These are phyloP conservation scores for Trifolium subterraneum DNA, from an alignment of 306 rosid genomes.

Conservation along the genomic window DNA sequence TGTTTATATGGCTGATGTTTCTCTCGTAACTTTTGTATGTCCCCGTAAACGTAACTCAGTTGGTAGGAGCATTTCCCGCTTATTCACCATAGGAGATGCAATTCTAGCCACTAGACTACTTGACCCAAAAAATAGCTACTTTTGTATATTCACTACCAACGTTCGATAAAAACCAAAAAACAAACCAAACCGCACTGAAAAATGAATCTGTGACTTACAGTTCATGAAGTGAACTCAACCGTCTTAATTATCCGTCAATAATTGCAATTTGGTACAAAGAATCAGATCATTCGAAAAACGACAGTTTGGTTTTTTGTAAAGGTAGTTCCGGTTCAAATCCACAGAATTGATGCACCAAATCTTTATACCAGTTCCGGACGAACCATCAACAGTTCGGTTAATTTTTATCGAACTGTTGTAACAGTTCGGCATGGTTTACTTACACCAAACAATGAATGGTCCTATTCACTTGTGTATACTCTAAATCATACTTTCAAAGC, in stretches of 20 bases:
- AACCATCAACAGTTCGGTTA: neutral
- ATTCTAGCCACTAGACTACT: no score
- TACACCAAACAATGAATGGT: neutral
- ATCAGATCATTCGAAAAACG: neutral
- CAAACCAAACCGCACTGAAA: neutral
- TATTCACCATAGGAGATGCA: no score
- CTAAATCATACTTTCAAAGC: neutral
- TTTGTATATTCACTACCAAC: neutral
- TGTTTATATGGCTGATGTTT: constrained; percentile 27
- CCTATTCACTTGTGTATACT: neutral
- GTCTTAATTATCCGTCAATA: neutral
- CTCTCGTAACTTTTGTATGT: no score
- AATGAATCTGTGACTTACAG: neutral
- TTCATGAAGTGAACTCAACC: neutral
- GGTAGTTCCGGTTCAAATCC: neutral
- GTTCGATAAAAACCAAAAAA: neutral
- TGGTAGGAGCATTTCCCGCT: no score
- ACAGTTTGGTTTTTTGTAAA: neutral
- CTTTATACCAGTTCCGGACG: no score
- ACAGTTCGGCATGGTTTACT: neutral
- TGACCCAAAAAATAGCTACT: no score
- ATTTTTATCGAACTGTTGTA: no score
- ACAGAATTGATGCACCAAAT: neutral
- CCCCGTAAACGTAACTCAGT: no score
- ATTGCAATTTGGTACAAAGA: neutral